Percentiles rank a stretch among this genome's conserved stretches.
Conservation (phyloP, 768 basidiomycete species). For the Baorangia bicolor region DNA sequence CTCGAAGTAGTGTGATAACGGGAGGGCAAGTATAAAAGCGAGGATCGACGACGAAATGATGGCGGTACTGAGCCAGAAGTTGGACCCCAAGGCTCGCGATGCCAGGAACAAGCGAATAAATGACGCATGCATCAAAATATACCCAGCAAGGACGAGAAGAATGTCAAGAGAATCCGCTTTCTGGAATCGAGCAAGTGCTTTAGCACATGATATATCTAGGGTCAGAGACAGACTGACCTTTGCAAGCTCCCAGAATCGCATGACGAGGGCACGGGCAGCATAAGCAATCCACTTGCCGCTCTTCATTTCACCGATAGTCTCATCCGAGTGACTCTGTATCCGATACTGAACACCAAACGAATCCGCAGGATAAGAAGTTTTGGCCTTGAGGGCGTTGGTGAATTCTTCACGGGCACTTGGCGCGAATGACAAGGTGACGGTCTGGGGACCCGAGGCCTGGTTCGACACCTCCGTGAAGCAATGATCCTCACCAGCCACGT, state of each 20-base stretch:
- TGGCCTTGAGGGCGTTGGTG: constrained; percentile 37
- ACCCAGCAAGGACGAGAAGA: constrained; percentile 88
- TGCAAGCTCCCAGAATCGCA: constrained; percentile 84
- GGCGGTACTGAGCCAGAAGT: constrained; percentile 66
- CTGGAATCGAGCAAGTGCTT: constrained; percentile 37
- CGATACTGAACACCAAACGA: constrained; percentile 48
- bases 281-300: constrained; percentile 89
- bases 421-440: constrained; percentile 51
- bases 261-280: constrained; percentile 68
- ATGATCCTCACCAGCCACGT: constrained; percentile 23
- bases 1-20: constrained; percentile 68
- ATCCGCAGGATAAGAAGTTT: constrained; percentile 33
- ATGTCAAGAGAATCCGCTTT: constrained; percentile 97
- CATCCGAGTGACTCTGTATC: constrained; percentile 45
- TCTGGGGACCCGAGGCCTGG: constrained; percentile 37
- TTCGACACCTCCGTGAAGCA: constrained; percentile 43
- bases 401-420: constrained; percentile 54
- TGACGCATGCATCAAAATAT: constrained; percentile 92
- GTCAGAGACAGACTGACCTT: constrained; percentile 49
- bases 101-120: constrained; percentile 90
- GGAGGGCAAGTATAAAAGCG: constrained; percentile 81
- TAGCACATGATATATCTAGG: background rate
- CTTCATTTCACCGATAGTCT: constrained; percentile 68
- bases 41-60: constrained; percentile 80
- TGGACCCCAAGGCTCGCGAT: constrained; percentile 80